Evolutionary conservation across 192 early-diverging fungal species (phyloP), one percentile per base, ranked within the genome.

Genomic region (Jimgerdemannia lactiflua): DNA sequence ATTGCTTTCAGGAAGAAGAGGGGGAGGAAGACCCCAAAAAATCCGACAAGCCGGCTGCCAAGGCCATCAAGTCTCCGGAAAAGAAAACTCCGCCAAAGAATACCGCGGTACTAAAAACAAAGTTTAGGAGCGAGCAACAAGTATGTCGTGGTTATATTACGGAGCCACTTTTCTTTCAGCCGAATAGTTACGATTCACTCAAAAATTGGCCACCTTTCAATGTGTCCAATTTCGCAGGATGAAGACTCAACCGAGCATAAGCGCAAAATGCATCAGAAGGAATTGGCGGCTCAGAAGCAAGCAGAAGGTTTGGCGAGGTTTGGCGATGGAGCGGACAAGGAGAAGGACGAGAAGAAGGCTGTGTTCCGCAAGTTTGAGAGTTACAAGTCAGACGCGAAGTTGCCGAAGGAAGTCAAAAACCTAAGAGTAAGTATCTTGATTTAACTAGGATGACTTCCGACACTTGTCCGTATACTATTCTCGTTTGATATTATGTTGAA

Each of bases 341-440:
- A 84, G 19, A 85, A 87, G 65, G 87, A 86, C 64, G 89, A 95
- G 65, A 85, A 92, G 67, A 89, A 93, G 77, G 88, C 87, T 18
- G 86, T 88, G 19, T 95, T 97, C 79, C 89, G 89, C 71, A 93
- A 94, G 81, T 98, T 96, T 82, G 98, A 98, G 81, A 96, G 95
- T 87, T 99, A 99, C 82, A 91, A 94, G 80, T 88, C 93, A 75
- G 98, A 98, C 71, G 88, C 92, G 0, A 88, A 91, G 39, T 77
- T 99, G 66, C 98, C 98, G 7, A 91, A 90, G 70, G 90, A 93
- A 66, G 91, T 92, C 40, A 84, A 87, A 73, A 87, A 92, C 69
- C 81, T 94, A 70, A 84, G 89, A 78, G 91, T 92, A 79, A 70
- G 73, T 74, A 17, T 63, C 17, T 41, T 9, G 20, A 29, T 17